Conservation (phyloP, 805 yeast species). For the Saccharomycopsis synnaedendra region DNA sequence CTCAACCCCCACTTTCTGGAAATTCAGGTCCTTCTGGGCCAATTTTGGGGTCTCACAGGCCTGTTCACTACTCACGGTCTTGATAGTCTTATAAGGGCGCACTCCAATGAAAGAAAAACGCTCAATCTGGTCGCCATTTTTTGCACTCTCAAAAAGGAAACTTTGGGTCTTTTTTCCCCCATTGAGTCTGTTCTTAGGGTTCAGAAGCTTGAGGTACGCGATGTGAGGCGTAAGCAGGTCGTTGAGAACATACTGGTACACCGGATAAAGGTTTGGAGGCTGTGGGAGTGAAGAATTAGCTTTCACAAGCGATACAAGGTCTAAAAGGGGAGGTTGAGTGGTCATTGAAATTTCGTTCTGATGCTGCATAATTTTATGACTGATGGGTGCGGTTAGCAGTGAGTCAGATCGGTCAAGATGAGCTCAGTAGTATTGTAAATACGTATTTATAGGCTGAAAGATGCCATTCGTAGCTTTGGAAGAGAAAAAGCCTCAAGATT, state of each 20-base stretch:
- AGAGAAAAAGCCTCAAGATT: too few relatives aligned
- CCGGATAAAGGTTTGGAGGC: slow-evolving; percentile 65
- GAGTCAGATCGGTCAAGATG: too few relatives aligned
- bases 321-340: neutral
- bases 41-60: slow-evolving; percentile 33
- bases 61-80: slow-evolving; percentile 30
- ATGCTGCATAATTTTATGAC: neutral
- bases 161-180: slow-evolving; percentile 39
- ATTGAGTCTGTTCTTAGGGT: slow-evolving; percentile 39
- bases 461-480: too few relatives aligned
- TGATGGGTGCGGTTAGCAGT: too few relatives aligned
- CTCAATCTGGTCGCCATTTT: slow-evolving; percentile 79
- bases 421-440: too few relatives aligned
- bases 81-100: slow-evolving; percentile 70
- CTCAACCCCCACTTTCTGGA: slow-evolving; percentile 26
- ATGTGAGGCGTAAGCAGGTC: slow-evolving; percentile 81
- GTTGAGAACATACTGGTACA: slow-evolving; percentile 61
- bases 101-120: slow-evolving; percentile 88
- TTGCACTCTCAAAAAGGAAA: slow-evolving; percentile 81
- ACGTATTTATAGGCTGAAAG: too few relatives aligned
- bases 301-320: neutral
- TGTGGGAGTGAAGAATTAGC: neutral
- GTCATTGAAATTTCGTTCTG: neutral
- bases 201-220: slow-evolving; percentile 77
- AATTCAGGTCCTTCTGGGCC: neutral